A percentile compares a stretch with the other conserved stretches of the same genome.
Evolutionary conservation across 1,139 yeast species (phyloP).

Genomic region (Pichia cactophila): DNA sequence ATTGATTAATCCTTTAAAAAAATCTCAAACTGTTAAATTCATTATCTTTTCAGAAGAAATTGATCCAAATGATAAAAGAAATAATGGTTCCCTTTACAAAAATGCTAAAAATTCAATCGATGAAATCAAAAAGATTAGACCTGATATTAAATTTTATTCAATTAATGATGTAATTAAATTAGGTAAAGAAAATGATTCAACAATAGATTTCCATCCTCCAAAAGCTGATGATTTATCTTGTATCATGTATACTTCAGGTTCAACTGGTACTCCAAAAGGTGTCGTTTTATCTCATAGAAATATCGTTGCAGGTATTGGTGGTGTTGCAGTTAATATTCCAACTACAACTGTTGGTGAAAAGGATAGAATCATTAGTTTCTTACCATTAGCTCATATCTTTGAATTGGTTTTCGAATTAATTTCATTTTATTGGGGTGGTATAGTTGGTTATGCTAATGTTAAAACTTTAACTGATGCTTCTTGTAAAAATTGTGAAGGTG

Average conservation of each 20-base stretch:
- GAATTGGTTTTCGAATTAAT: conserved; percentile 84
- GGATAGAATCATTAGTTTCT: conserved; percentile 77
- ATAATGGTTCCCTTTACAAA: conserved; percentile 47
- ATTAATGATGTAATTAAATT: conserved; percentile 57
- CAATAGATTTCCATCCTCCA: conserved; percentile 42
- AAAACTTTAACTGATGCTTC: conserved; percentile 83
- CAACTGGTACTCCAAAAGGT: conserved; percentile 97
- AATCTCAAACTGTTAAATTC: conserved; percentile 54
- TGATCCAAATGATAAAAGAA: conserved; percentile 56
- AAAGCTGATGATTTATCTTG: conserved; percentile 73
- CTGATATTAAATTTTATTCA: conserved; percentile 65
- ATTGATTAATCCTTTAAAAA: conserved; percentile 63
- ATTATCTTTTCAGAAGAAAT: conserved; percentile 67
- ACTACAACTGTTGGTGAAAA: conserved; percentile 41
- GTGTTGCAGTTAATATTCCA: conserved; percentile 61
- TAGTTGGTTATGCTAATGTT: conserved; percentile 85
- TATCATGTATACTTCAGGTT: conserved; percentile 98
- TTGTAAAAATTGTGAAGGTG: conserved; percentile 80
- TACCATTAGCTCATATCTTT: conserved; percentile 94
- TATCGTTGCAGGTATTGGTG: conserved; percentile 77
- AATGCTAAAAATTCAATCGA: conserved; percentile 52
- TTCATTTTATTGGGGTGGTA: conserved; percentile 82
- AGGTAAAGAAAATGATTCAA: conserved; percentile 42
- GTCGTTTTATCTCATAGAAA: conserved; percentile 77
- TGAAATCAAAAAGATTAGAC: conserved; percentile 55